Base-by-base conservation (phyloP, 495 filamentous ascomycete species). In the Neurospora sp. region DNA sequence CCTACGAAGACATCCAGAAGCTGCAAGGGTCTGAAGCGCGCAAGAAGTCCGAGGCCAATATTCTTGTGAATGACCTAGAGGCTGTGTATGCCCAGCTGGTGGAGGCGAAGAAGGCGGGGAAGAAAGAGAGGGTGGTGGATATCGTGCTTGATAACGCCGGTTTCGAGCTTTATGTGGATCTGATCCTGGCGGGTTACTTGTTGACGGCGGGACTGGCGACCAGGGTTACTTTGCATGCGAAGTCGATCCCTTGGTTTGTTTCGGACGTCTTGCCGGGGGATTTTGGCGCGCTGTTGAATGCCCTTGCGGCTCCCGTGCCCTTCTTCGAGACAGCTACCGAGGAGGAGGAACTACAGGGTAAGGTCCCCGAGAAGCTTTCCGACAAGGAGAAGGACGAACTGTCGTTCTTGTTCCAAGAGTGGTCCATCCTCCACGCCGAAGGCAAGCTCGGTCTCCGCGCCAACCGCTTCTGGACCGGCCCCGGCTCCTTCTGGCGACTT, bases 141-240 rank as follows among this genome's bases (percentile, higher is more conserved):
- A 96, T 99, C 72, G 90, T 99, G 14, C 89, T 98, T 4, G 96
- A 98, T 78, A 98, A 98, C 77, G 93, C 96, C 42, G 96, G 96
- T 5, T 98, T 98, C 77, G 96, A 99, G 84, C 87, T 99, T 10
- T 98, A 92, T 80, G 96, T 97, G 73, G 96, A 99, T 78, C 85
- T 98, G 12, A 90, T 98, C 62, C 86, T 99, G 3, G 94, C 92
- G 6, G 96, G 94, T 4, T 99, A 96, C 78, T 86, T 99, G 4
- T 85, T 99, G 8, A 89, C 91, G 0, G 83, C 93, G 5, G 92
- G 91, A 0, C 86, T 99, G 20, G 96, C 95, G 1, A 97, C 95
- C 0, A 89, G 87, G 7, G 86, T 98, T 16, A 90, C 97, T n/a
- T 88, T 99, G 9, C 94, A 97, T 79, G 93, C 96, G 6, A 99